Base-by-base conservation (phyloP, 305 asterid species). In the Vinca major region DNA sequence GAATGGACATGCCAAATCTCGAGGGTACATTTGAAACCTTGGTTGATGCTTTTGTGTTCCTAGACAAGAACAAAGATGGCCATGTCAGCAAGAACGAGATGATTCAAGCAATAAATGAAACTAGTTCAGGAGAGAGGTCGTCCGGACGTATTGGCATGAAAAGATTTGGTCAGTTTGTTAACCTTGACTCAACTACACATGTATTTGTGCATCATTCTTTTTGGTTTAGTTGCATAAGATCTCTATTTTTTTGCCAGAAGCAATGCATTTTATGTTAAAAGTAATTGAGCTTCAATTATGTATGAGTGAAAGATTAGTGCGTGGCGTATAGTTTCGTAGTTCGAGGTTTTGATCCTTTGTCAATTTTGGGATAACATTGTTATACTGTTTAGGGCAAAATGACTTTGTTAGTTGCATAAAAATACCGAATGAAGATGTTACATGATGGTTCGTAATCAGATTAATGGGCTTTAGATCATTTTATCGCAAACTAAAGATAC, bases 21-120 rank as follows among this genome's bases (percentile, higher is more conserved):
- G 87, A 87, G 76, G 85, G 81, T 12, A 86, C 97, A 53, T 87
- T 89, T 65, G 96, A 91, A 66, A 89, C 95, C 39, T 62, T 89
- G 70, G 93, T 91, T 9, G 89, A 85, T 67, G 83, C 97, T 9
- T 91, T 89, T 56, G 93, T 89, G 70, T 89, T 91, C 76, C 71
- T 89, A 73, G 97, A 91, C 82, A 86, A 87, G 90, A 91, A 89
- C 91, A 83, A 82, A 83, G 95, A 91, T 77, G 97, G 97, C 43
- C 81, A 80, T 49, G 96, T 91, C 64, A 89, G 95, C 93, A 86
- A 73, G 80, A 76, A 47, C 62, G 97, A 89, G 88, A 89, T 91
- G 97, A 80, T 89, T 71, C 71, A 76, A 33, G 96, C 97, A 49
- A 91, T 89, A 65, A 85, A 86, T 48, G 97, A 86, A 76, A 87